Base-by-base conservation (phyloP, 345 rosid species). In the Brassica juncea region DNA sequence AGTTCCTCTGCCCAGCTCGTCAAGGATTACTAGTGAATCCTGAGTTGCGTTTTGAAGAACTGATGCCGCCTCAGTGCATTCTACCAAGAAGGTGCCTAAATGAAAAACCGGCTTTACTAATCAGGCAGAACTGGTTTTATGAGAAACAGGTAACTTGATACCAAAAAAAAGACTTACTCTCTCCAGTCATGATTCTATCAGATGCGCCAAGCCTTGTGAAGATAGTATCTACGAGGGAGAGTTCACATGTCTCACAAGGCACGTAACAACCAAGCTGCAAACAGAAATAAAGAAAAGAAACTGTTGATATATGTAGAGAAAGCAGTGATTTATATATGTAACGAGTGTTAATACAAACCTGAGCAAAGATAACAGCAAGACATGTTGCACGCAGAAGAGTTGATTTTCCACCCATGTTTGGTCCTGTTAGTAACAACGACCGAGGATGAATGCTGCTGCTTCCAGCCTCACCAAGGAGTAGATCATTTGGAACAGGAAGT, bases 381-480 rank as follows among this genome's bases (percentile, higher is more conserved):
- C 97, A 94, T 19, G 98, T 87, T 57, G 97, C 91, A 6, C 99
- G 97, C 68, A 94, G 83, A 80, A 94, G 97, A 57, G 99, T 92
- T 74, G 98, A 92, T 85, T 94, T 94, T 52, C 99, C 99, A 63
- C 99, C 98, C 99, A 94, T 94, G 80, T 94, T 94, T 16, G 99
- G 99, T 81, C 98, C 99, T 19, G 98, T 94, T 82, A 94, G 84
- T 68, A 92, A 79, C 82, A 94, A 82, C 4, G 91, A 83, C 75
- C 82, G 81, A 67, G 94, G 90, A 82, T 82, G 74, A 82, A 35
- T 61, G 61, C 82, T 88, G 78, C 85, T 84, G 76, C 83, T 80
- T 61, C 70, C 30, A 83, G 80, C 86, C 82, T 86, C 88, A 37
- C 99, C 97, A 15, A 94, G 97, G 78, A 84, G 61, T 49, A 92